These are phyloP conservation scores for Schrenkiella parvula DNA, from an alignment of 345 rosid species.

Conservation along the genomic window DNA sequence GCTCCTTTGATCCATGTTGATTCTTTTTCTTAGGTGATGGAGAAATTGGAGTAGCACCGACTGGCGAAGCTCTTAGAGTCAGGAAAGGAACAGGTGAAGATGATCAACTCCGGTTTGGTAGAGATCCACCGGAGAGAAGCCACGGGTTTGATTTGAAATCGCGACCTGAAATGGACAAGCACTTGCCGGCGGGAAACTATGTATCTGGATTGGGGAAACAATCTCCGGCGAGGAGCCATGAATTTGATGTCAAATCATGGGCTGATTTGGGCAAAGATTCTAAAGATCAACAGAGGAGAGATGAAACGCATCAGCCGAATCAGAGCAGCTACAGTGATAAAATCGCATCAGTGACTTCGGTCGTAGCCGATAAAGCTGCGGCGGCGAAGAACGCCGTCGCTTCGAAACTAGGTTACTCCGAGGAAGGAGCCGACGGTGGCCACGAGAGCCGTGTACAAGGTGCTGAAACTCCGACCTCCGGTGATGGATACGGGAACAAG, in stretches of 20 bases:
- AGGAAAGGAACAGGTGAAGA: background rate
- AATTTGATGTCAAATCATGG: background rate
- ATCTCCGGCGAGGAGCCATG: slow-evolving; percentile 2
- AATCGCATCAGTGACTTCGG: slow-evolving; percentile 42
- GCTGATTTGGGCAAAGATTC: background rate
- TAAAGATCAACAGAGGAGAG: background rate
- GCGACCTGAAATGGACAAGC: background rate
- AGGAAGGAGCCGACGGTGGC: slow-evolving; percentile 5
- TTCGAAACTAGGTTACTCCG: slow-evolving; percentile 57
- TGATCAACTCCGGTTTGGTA: slow-evolving; percentile 7
- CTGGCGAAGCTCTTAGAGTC: slow-evolving; percentile 5
- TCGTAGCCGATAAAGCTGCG: slow-evolving; percentile 44
- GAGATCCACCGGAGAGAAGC: slow-evolving; percentile 2
- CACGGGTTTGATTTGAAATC: background rate
- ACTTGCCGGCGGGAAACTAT: background rate
- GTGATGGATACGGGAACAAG: slow-evolving; percentile 45
- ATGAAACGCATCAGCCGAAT: slow-evolving; percentile 12
- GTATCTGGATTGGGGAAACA: background rate
- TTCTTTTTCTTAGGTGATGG: slow-evolving; percentile 12
- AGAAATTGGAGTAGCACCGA: slow-evolving; percentile 18
- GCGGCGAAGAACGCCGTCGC: slow-evolving; percentile 46
- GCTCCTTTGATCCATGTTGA: background rate
- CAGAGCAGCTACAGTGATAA: slow-evolving; percentile 44
- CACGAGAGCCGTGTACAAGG: background rate
- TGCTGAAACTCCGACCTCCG: background rate